phyloP scores from a whole-genome alignment of 2,329 filamentous ascomycete genomes.

The Fusarium marasasianum region DNA sequence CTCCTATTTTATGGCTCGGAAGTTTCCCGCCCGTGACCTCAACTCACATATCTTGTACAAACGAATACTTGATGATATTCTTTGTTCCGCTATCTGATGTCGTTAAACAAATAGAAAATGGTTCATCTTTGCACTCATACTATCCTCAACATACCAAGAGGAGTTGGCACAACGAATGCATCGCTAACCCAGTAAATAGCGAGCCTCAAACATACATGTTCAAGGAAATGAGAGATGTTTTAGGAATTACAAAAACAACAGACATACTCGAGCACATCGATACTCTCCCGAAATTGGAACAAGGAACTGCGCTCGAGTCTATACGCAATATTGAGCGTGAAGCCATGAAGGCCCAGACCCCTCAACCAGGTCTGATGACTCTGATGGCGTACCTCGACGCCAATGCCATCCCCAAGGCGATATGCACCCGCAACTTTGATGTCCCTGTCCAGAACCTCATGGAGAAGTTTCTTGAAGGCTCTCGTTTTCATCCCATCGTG shows the following conservation, averaged over 20 bases:
- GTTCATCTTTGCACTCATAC: not conserved
- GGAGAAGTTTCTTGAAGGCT: constrained; percentile 74
- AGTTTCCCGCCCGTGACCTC: not conserved
- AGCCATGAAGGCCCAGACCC: constrained; percentile 81
- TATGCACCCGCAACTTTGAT: constrained; percentile 96
- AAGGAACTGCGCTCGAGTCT: constrained; percentile 73
- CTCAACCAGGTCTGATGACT: constrained; percentile 79
- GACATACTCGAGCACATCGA: constrained; percentile 95
- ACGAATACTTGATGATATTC: not conserved
- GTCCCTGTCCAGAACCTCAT: constrained; percentile 79
- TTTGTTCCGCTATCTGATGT: not conserved
- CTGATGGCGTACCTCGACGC: constrained; percentile 86
- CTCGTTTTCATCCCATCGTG: constrained; percentile 79
- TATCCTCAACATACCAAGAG: not conserved
- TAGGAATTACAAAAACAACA: constrained; percentile 74
- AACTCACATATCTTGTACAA: constrained; percentile 16
- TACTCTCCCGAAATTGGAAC: constrained; percentile 68
- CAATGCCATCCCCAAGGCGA: constrained; percentile 75
- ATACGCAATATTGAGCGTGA: constrained; percentile 82
- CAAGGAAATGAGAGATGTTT: constrained; percentile 78
- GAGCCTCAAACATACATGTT: constrained; percentile 98
- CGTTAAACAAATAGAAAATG: not conserved
- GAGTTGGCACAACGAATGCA: not conserved
- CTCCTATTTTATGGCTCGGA: not conserved
- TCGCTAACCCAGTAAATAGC: constrained; percentile 55